Evolutionary conservation across 768 basidiomycete species (phyloP), one percentile per base, ranked within the genome.

Genomic region (Russula sp.): DNA sequence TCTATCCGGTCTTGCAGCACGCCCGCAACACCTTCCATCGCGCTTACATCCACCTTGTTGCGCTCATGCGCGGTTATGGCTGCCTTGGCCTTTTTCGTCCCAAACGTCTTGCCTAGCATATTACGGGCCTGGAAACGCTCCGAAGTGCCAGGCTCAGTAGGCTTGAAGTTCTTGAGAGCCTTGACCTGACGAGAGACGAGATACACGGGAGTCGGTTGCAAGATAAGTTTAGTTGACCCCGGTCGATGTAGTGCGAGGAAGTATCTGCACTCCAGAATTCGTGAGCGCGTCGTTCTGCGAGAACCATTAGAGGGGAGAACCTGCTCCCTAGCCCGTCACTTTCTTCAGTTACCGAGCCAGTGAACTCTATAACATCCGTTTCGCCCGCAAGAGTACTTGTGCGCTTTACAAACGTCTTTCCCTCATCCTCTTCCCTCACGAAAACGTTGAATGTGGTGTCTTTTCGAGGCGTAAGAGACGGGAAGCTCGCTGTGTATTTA

Each of bases 11-110:
- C 84, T 80, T 92, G 89, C 64, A 99, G 77, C 74, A 90, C 86
- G 61, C 81, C 82, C 68, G 86, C 86, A 40, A 92, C 91, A 9
- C 84, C 84, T 72, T 90, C 83, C 89, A 97, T 95, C 2, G 93
- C 92, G 62, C 80, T 78, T 20, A 90, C 84, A 75, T 97, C 94
- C 42, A 99, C 86, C 72, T 86, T 86, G 75, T 95, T 96, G 66
- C 96, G 83, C 74, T 95, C 94, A 57, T 82, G 83, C 4, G 93
- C 89, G 57, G 83, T 83, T 70, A 98, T 94, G 34, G 84, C 86
- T 10, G 84, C 83, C 73, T 92, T 89, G 50, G 94, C 92, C 72
- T 97, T 98, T 76, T 94, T 91, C 31, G 94, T 96, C 22, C 96
- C 96, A 67, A 99, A 99, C 1, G 89, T 84, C 73, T 94, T 88